Evolutionary conservation across 495 filamentous ascomycete species (phyloP), one percentile per base, ranked within the genome.

Genomic region (Massariosphaeria phaeospora): DNA sequence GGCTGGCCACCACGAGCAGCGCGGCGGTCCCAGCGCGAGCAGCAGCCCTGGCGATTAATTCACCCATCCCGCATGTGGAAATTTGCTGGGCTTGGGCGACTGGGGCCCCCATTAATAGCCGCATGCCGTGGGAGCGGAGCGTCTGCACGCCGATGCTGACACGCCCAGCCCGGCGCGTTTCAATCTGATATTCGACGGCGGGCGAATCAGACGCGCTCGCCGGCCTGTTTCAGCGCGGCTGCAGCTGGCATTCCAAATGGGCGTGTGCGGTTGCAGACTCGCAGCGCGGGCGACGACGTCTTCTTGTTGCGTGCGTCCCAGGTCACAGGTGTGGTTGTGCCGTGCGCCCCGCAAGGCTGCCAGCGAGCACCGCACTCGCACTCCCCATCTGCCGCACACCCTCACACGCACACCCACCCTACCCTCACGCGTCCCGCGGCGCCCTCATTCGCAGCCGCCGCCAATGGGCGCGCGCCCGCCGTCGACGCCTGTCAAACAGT

Each of bases 301-400:
- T 12, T 13, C n/a, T n/a, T n/a, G n/a, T n/a, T n/a, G n/a, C n/a
- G n/a, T n/a, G n/a, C 34, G 34, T 38, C 34, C 34, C 34, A 38
- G 34, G 10, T 10, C 10, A 3, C 3, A 21, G 24, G 13, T 33
- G 45, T 9, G 20, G 9, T n/a, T 13, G 36, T 24, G 17, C 24
- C 35, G n/a, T 15, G 21, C 17, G 27, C 21, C 23, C 25, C 13
- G 40, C 10, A 24, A 9, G 17, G 7, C 20, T 15, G 40, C 29
- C 46, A 49, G 46, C 18, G 15, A 20, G 9, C 40, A 15, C 20
- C 40, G 40, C 40, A 24, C 12, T 26, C 15, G 24, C 25, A 18
- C 43, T 41, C 10, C 48, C 41, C 48, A 55, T 47, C 52, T 55
- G 52, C 54, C 54, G 54, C 54, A 17, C 54, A 40, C 53, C 31